Conservation (phyloP, 441 rosid species). For the Arabidopsis lyrata region DNA sequence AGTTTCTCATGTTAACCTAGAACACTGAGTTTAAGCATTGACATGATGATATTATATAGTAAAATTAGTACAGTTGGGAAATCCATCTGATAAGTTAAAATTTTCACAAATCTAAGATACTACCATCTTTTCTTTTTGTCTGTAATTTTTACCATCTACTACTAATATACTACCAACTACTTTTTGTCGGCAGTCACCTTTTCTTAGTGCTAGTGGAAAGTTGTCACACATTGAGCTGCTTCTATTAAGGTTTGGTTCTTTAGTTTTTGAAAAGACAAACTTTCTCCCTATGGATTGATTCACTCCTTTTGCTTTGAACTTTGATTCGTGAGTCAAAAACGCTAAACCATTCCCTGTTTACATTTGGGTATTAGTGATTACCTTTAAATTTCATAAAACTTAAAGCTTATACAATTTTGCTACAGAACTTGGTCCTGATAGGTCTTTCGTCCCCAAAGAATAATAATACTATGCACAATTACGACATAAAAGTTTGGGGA, state of each 20-base stretch:
- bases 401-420: constrained; percentile 26
- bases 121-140: no score
- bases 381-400: constrained; percentile 14
- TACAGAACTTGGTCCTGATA: background rate
- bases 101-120: background rate
- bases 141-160: background rate
- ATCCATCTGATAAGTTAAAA: constrained; percentile 13
- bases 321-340: constrained; percentile 1
- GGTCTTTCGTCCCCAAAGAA: constrained; percentile 34
- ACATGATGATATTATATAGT: background rate
- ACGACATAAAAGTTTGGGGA: background rate
- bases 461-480: constrained; percentile 39
- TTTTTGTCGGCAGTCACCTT: constrained; percentile 11
- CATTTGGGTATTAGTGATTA: background rate
- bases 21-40: constrained; percentile 7
- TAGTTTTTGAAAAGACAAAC: background rate
- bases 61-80: background rate
- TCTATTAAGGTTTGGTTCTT: constrained; percentile 9
- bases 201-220: background rate
- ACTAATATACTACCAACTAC: no score
- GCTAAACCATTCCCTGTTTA: constrained; percentile 15
- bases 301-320: constrained; percentile 18
- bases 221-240: constrained; percentile 19
- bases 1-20: constrained; percentile 14
- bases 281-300: background rate